Evolutionary conservation across 1,139 yeast species (phyloP).

Genomic region (Taphrina populina): DNA sequence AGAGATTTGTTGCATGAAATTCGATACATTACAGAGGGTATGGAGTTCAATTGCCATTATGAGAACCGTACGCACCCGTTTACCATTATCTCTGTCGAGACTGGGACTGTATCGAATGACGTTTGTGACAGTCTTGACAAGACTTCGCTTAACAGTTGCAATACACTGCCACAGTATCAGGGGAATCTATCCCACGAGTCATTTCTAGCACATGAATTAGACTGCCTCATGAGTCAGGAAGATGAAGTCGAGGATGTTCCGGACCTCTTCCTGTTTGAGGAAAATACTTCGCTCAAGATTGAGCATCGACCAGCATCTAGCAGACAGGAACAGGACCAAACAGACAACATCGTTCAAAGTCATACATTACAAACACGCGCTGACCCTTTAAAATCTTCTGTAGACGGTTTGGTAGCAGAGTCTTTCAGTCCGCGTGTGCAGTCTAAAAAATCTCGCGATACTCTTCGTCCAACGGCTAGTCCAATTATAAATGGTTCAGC

Average conservation of each 20-base stretch:
- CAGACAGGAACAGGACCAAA: background rate
- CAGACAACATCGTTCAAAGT: background rate
- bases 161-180: background rate
- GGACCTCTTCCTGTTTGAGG: conserved; percentile 16
- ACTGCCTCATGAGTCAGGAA: background rate
- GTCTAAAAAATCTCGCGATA: background rate
- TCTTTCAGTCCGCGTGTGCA: background rate
- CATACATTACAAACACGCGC: background rate
- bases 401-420: too few relatives aligned
- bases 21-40: conserved; percentile 25
- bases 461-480: background rate
- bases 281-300: background rate
- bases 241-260: conserved; percentile 15
- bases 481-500: background rate
- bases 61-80: conserved; percentile 13
- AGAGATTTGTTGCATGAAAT: conserved; percentile 22
- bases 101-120: background rate
- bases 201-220: too few relatives aligned
- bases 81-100: conserved; percentile 9
- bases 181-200: conserved; percentile 4
- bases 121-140: conserved; percentile 23
- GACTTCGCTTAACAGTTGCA: background rate
- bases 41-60: conserved; percentile 26
- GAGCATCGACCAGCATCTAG: conserved; percentile 13
- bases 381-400: too few relatives aligned